These are phyloP conservation scores for Podaxis mareebaensis DNA, from an alignment of 768 basidiomycete genomes.

Conservation along the genomic window DNA sequence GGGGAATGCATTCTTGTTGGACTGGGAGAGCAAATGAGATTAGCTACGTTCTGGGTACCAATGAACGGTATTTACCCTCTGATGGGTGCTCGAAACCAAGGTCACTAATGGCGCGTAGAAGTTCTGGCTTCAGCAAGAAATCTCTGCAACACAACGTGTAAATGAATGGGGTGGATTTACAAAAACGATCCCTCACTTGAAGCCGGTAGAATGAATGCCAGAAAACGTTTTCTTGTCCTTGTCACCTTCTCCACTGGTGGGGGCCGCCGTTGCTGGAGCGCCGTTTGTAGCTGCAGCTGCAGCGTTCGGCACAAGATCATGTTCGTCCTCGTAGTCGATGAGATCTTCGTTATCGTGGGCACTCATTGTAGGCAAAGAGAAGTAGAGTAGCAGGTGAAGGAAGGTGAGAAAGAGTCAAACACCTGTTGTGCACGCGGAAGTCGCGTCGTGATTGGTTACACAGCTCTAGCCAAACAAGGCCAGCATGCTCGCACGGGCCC, in stretches of 20 bases:
- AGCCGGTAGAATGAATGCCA: slow-evolving; percentile 99
- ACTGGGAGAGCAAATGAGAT: slow-evolving; percentile 48
- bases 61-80: slow-evolving; percentile 65
- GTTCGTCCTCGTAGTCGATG: slow-evolving; percentile 93
- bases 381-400: slow-evolving; percentile 27
- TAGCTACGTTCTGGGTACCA: not conserved
- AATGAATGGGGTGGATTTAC: slow-evolving; percentile 7
- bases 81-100: slow-evolving; percentile 99
- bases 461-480: slow-evolving; percentile 31
- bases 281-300: slow-evolving; percentile 48
- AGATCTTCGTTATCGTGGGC: slow-evolving; percentile 88
- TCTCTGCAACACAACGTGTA: slow-evolving; percentile 56
- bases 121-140: slow-evolving; percentile 96
- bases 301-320: slow-evolving; percentile 68
- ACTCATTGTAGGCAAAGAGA: slow-evolving; percentile 52
- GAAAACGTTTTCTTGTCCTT: slow-evolving; percentile 98
- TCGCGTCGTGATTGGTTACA: slow-evolving; percentile 27
- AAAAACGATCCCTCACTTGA: slow-evolving; percentile 62
- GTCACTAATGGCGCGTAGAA: slow-evolving; percentile 96
- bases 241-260: slow-evolving; percentile 59
- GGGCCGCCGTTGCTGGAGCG: slow-evolving; percentile 38
- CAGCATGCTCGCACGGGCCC: slow-evolving; percentile 38
- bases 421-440: slow-evolving; percentile 16
- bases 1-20: slow-evolving; percentile 99
- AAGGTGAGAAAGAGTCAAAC: slow-evolving; percentile 25